Percentiles rank a stretch among this genome's conserved stretches.
Conservation (phyloP, 441 rosid species). For the Populus trichocarpa region DNA sequence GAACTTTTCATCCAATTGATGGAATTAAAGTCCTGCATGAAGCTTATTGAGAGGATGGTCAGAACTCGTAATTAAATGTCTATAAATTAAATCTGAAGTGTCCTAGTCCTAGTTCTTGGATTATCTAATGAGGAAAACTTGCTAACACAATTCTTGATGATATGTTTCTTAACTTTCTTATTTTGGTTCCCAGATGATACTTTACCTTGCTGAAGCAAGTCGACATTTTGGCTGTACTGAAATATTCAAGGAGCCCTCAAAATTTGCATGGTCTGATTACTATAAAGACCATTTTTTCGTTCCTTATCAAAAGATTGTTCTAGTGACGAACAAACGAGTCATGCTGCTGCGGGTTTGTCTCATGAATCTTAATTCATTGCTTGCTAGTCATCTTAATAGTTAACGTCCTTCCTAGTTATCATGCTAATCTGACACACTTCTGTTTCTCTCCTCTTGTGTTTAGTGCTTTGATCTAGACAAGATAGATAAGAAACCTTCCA, state of each 20-base stretch:
- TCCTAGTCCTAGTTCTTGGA: neutral
- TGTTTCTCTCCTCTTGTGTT: slow-evolving; percentile 22
- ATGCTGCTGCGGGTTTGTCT: slow-evolving; percentile 79
- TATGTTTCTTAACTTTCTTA: slow-evolving; percentile 1
- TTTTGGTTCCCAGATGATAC: slow-evolving; percentile 68
- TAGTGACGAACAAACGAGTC: slow-evolving; percentile 84
- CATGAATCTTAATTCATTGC: slow-evolving; percentile 1
- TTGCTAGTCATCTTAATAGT: neutral
- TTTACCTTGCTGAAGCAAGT: slow-evolving; percentile 93
- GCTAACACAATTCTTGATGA: slow-evolving; percentile 11
- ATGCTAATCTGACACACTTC: slow-evolving; percentile 2
- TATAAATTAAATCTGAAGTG: neutral
- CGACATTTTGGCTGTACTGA: slow-evolving; percentile 90
- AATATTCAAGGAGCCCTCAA: slow-evolving; percentile 95
- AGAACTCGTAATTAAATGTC: neutral
- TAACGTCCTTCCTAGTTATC: neutral
- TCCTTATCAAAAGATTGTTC: slow-evolving; percentile 73
- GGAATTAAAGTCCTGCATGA: neutral
- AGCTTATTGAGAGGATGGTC: neutral
- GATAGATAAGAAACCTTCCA: slow-evolving; percentile 90
- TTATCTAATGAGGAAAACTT: neutral
- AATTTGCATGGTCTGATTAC: slow-evolving; percentile 86
- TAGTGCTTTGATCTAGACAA: slow-evolving; percentile 73
- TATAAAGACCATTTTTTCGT: slow-evolving; percentile 86
- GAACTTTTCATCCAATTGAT: neutral